Base-by-base conservation (phyloP, 345 rosid species). In the Acer yangbiense region DNA sequence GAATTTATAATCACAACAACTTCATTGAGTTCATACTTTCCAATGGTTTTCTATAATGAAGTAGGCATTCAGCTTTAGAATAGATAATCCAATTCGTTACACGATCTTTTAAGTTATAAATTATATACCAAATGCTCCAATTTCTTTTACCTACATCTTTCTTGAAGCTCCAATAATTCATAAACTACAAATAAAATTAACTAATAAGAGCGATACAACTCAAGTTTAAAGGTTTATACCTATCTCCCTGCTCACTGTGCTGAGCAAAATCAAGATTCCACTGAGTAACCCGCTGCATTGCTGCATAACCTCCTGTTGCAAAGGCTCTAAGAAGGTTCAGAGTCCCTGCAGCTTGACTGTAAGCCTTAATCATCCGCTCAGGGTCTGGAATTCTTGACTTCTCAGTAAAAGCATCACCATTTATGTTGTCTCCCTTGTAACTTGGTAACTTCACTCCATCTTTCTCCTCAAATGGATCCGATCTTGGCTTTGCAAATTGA, bases 191-290 rank as follows among this genome's bases (percentile, higher is more conserved):
- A 71, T n/a, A 21, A 29, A 29, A 29, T 29, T 29, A 2, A 29
- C 32, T 32, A 18, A 66, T 60, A 76, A 67, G 35, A 25, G 55
- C 4, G 7, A 21, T 11, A 3, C 41, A 68, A 70, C 14, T 32
- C 9, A 60, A 72, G 58, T 60, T 27, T 20, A 57, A 32, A 54
- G 20, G 1, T 7, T 20, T 20, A 61, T 82, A 89, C 91, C 93
- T 84, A 41, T 89, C 93, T 75, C 89, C 86, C 75, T 89, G 93
- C 68, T 89, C 93, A 67, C 89, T 89, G 52, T 83, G 72, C 75
- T 85, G 84, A 4, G 82, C 91, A 18, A 89, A 89, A 76, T 89
- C 93, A 71, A 89, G 93, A 63, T 89, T 89, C 93, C 93, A 89
- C 7, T 89, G 89, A 10, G 89, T 80, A 75, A 89, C 90, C 74